phyloP scores from a whole-genome alignment of 2,329 filamentous ascomycete genomes.

The Claviceps digitariae region DNA sequence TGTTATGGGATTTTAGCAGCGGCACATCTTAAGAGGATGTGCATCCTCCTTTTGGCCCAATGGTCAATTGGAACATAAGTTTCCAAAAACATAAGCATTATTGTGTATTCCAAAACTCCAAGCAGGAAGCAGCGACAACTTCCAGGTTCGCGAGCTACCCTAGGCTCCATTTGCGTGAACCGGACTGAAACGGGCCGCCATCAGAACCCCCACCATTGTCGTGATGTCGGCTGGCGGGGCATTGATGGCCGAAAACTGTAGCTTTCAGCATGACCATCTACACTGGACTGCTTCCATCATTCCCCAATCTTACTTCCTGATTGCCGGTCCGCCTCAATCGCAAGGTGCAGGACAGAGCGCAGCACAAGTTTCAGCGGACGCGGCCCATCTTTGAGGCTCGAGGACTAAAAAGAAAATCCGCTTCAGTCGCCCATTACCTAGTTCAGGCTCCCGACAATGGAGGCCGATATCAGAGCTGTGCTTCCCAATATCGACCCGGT shows the following conservation, averaged over 20 bases:
- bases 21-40: too few relatives aligned
- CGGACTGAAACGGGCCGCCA: slow-evolving; percentile 2
- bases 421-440: neutral
- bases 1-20: too few relatives aligned
- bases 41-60: too few relatives aligned
- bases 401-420: neutral
- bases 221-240: neutral
- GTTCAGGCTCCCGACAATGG: slow-evolving; percentile 44
- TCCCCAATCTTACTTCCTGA: neutral
- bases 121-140: neutral
- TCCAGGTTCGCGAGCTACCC: neutral
- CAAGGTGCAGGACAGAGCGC: too few relatives aligned
- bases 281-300: neutral
- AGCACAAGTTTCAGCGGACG: neutral
- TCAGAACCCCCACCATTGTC: neutral
- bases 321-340: neutral
- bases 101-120: too few relatives aligned
- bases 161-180: neutral
- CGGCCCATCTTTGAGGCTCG: neutral
- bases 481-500: slow-evolving; percentile 81
- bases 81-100: too few relatives aligned
- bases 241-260: slow-evolving; percentile 1
- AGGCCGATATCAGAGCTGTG: slow-evolving; percentile 71
- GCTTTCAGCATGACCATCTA: neutral
- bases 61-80: too few relatives aligned